phyloP scores from a whole-genome alignment of 495 filamentous ascomycete genomes.

The Platismatia glauca region DNA sequence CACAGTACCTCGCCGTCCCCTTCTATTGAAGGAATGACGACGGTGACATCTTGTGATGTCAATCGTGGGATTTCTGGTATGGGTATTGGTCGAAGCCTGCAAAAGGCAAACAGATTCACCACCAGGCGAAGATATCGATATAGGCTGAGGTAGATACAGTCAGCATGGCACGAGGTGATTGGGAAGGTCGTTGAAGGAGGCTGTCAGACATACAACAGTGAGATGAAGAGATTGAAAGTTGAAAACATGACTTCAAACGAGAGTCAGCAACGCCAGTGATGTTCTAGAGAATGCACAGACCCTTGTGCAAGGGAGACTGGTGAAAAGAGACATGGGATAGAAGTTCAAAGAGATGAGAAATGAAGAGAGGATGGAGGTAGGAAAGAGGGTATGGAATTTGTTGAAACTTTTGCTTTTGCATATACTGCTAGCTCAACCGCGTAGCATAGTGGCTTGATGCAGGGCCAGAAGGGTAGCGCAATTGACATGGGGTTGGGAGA shows the following conservation, averaged over 20 bases:
- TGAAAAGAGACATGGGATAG: constrained; percentile 16
- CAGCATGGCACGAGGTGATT: constrained; percentile 4
- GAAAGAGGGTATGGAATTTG: background rate
- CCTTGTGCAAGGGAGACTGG: constrained; percentile 2
- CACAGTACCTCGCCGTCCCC: constrained; percentile 50
- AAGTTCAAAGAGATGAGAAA: constrained; percentile 6
- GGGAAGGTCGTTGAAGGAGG: background rate
- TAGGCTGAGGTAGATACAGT: constrained; percentile 28
- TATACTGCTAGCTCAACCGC: constrained; percentile 18
- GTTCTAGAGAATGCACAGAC: constrained; percentile 11
- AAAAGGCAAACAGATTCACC: constrained; percentile 57
- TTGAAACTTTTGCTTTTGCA: constrained; percentile 8
- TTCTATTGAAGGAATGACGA: constrained; percentile 64
- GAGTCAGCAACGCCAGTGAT: constrained; percentile 17
- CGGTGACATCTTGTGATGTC: constrained; percentile 61
- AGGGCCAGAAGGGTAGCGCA: constrained; percentile 22
- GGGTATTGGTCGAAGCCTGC: constrained; percentile 53
- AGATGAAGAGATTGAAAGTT: constrained; percentile 19
- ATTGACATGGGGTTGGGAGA: constrained; percentile 5
- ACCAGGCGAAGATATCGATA: constrained; percentile 59
- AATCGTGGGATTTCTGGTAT: constrained; percentile 54
- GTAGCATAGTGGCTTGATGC: constrained; percentile 23
- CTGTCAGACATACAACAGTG: constrained; percentile 24
- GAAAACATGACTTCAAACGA: constrained; percentile 27
- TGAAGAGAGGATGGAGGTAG: constrained; percentile 12